Base-by-base conservation (phyloP, 805 yeast species). In the Hanseniaspora thailandica region DNA sequence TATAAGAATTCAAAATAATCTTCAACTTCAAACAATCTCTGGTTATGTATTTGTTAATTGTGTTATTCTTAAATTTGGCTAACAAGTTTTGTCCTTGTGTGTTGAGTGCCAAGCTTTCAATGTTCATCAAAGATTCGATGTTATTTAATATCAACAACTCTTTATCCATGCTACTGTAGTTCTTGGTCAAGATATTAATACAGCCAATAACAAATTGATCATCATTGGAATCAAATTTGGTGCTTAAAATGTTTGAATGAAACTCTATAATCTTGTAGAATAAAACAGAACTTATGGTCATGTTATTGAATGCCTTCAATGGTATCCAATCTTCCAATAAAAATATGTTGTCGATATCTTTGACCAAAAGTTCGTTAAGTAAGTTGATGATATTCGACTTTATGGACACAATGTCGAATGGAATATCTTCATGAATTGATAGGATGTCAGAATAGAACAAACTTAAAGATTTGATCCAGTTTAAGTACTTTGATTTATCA, bases 1-100 rank as follows among this genome's bases (percentile, higher is more conserved):
- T 49, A 9, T 31, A 34, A 2, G 22, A 4, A 41, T 49, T 49
- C 12, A 49, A 20, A 13, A 49, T 41, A 23, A 30, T 40, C 22
- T 49, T 31, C 38, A 49, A 31, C n/a, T 49, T 41, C 20, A 22
- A 40, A 34, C 53, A 49, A 41, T 49, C 53, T 15, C 34, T 41
- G 1, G 28, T 17, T 1, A 49, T 41, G 25, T 49, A 49, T n/a
- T 20, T 30, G 8, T 34, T 23, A 4, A 49, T 40, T 4, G 34
- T 41, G 3, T 22, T 19, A 22, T 23, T 36, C 28, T 41, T 49
- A 28, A 41, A 49, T 12, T 40, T 20, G 8, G 26, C 15, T 33
- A 22, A 20, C 22, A 41, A 23, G 15, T 25, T 30, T 19, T 30
- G 30, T 25, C 9, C 22, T 19, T 17, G 15, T 8, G 17, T 15